A percentile compares a stretch with the other conserved stretches of the same genome.
Conservation (phyloP, 768 basidiomycete genomes). For the Asterophora lycoperdoides region DNA sequence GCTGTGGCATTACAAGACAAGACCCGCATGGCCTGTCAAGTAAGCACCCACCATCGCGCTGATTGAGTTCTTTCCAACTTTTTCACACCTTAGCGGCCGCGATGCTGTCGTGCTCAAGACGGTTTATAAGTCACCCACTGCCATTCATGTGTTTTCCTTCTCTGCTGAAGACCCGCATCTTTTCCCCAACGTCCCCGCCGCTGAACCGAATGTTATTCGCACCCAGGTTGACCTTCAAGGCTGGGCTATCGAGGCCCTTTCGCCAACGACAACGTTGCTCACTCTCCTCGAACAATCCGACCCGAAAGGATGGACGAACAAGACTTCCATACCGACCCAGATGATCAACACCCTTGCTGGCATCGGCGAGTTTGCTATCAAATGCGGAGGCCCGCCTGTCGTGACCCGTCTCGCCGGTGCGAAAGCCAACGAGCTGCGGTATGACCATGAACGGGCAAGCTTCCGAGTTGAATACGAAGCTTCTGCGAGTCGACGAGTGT, state of each 20-base stretch:
- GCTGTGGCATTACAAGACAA: conserved; percentile 89
- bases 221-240: conserved; percentile 98
- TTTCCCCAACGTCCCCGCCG: conserved; percentile 67
- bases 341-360: conserved; percentile 89
- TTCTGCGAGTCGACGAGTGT: conserved; percentile 44
- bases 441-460: conserved; percentile 80
- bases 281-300: conserved; percentile 96
- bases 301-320: conserved; percentile 96
- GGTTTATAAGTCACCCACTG: conserved; percentile 93
- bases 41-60: conserved; percentile 35
- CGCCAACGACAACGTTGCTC: conserved; percentile 90
- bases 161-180: conserved; percentile 87
- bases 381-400: conserved; percentile 92
- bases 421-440: conserved; percentile 66
- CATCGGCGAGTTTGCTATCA: conserved; percentile 93
- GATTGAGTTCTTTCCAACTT: conserved; percentile 8
- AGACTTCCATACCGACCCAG: conserved; percentile 88
- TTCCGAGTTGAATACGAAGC: conserved; percentile 85
- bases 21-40: conserved; percentile 92
- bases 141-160: conserved; percentile 93
- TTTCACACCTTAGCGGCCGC: conserved; percentile 56
- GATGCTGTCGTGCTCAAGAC: conserved; percentile 91
- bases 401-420: conserved; percentile 80
- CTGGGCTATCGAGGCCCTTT: conserved; percentile 94
- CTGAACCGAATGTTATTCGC: conserved; percentile 77